Evolutionary conservation across 768 basidiomycete species (phyloP).

Genomic region (Pleurotus djamor): DNA sequence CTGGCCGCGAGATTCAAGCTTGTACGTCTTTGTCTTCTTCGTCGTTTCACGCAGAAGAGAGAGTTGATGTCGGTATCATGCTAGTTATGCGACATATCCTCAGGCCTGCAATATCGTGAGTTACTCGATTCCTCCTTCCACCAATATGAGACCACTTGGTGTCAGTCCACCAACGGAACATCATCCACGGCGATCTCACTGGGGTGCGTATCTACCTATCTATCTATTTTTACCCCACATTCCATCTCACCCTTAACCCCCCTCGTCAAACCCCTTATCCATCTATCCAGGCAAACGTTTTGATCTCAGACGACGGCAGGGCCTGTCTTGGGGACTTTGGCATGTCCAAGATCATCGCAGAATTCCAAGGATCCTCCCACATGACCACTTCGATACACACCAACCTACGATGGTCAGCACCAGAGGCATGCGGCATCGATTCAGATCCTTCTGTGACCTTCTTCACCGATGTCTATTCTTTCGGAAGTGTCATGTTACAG

Average conservation of each 20-base stretch:
- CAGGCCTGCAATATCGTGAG: constrained; percentile 10
- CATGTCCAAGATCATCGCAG: constrained; percentile 9
- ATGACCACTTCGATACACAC: constrained; percentile 7
- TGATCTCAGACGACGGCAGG: constrained; percentile 6
- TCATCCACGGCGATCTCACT: constrained; percentile 11
- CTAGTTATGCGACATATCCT: constrained; percentile 4
- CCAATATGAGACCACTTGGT: not conserved
- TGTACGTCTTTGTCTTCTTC: not conserved
- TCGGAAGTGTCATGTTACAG: constrained; percentile 10
- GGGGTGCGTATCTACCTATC: constrained; percentile 3
- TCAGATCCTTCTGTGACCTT: constrained; percentile 2
- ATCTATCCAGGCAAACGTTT: constrained; percentile 5
- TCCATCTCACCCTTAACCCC: not conserved
- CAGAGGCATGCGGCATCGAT: constrained; percentile 3
- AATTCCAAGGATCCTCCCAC: constrained; percentile 8
- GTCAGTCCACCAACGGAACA: constrained; percentile 6
- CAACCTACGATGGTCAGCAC: constrained; percentile 8
- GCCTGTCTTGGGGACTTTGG: constrained; percentile 11
- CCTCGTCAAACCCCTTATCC: not conserved
- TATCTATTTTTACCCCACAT: not conserved
- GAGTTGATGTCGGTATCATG: not conserved
- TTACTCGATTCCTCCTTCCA: not conserved
- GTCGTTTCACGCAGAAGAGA: not conserved
- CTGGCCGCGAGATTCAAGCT: constrained; percentile 6
- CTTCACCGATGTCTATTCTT: constrained; percentile 10